Conservation (phyloP, 768 basidiomycete genomes). For the Suillus clintonianus region DNA sequence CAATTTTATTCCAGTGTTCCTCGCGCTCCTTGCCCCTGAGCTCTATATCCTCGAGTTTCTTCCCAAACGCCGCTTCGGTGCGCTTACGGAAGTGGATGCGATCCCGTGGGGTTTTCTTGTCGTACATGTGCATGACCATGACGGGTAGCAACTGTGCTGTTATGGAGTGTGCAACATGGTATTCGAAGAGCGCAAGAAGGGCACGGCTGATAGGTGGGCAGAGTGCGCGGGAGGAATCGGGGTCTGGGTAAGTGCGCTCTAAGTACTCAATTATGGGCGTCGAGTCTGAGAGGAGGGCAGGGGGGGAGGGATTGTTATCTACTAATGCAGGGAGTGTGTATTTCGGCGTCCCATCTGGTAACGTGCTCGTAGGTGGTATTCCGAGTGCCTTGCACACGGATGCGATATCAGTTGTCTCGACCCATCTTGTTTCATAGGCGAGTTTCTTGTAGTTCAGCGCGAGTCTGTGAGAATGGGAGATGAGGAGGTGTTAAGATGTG, state of each 20-base stretch:
- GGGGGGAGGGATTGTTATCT: constrained; percentile 16
- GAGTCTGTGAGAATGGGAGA: constrained; percentile 9
- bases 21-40: constrained; percentile 22
- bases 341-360: constrained; percentile 25
- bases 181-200: constrained; percentile 25
- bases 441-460: constrained; percentile 31
- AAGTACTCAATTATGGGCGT: constrained; percentile 39
- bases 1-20: constrained; percentile 22
- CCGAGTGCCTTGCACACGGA: constrained; percentile 21
- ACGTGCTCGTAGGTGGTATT: constrained; percentile 27
- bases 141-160: constrained; percentile 17
- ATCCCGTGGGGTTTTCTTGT: constrained; percentile 19
- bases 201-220: constrained; percentile 21
- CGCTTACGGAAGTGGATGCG: constrained; percentile 18
- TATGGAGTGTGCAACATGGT: constrained; percentile 17
- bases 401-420: constrained; percentile 26
- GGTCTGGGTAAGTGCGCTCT: constrained; percentile 26
- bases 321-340: constrained; percentile 37
- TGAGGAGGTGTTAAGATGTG: neutral
- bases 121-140: constrained; percentile 21
- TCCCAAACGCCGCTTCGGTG: constrained; percentile 14
- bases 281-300: constrained; percentile 33
- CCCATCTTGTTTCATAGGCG: constrained; percentile 28
- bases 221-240: constrained; percentile 13
- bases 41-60: constrained; percentile 11